These are phyloP conservation scores for Urostyla sp. DNA, from an alignment of 73 alveolate genomes.

Conservation along the genomic window DNA sequence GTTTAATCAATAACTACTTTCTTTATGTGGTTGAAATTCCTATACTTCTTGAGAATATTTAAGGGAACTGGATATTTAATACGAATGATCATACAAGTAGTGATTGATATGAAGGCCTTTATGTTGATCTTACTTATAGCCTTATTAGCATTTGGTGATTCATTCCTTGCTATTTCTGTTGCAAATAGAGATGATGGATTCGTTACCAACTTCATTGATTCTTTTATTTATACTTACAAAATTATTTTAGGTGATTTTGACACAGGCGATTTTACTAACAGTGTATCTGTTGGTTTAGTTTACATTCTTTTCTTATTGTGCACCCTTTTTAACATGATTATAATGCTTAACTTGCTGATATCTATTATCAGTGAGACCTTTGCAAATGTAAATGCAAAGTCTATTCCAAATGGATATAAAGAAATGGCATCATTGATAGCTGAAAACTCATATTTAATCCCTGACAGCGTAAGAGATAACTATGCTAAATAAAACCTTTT, in stretches of 20 bases:
- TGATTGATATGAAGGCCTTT: slow-evolving; percentile 41
- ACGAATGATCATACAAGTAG: slow-evolving; percentile 59
- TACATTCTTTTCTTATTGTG: slow-evolving; percentile 29
- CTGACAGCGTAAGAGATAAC: background rate
- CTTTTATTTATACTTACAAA: slow-evolving; percentile 27
- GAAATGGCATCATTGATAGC: slow-evolving; percentile 51
- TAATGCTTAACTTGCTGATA: slow-evolving; percentile 63
- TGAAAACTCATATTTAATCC: slow-evolving; percentile 48
- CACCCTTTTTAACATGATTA: slow-evolving; percentile 47
- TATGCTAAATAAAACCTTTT: background rate
- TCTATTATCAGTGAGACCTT: slow-evolving; percentile 56
- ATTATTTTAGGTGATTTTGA: slow-evolving; percentile 57
- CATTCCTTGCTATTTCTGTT: slow-evolving; percentile 4
- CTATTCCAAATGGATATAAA: slow-evolving; percentile 21
- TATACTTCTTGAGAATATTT: slow-evolving; percentile 59
- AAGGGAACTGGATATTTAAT: slow-evolving; percentile 51
- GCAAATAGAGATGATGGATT: slow-evolving; percentile 18
- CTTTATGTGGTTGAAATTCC: slow-evolving; percentile 57
- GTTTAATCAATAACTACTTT: slow-evolving; percentile 16
- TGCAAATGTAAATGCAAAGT: slow-evolving; percentile 10
- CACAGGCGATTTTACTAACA: slow-evolving; percentile 29
- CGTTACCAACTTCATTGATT: slow-evolving; percentile 3
- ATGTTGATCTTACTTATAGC: slow-evolving; percentile 43
- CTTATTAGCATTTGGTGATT: slow-evolving; percentile 38
- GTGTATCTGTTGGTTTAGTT: slow-evolving; percentile 14